Percentiles rank a stretch among this genome's conserved stretches.
Evolutionary conservation across 208 protist species (phyloP).

Genomic region (Crithidia bombi): DNA sequence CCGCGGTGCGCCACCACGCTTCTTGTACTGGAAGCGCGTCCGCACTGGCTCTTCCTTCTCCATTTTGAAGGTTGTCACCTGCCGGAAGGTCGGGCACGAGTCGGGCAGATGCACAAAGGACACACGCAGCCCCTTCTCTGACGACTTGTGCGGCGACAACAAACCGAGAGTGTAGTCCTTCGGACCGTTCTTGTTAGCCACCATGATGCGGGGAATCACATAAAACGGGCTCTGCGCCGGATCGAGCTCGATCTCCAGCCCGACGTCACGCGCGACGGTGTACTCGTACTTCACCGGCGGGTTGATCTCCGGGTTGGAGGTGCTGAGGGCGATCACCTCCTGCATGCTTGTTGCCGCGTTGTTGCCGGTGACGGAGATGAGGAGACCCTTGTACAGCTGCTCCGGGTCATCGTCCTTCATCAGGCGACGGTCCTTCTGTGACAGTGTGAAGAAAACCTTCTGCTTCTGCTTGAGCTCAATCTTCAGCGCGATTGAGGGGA

Average conservation of each 20-base stretch:
- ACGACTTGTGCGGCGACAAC: constrained; percentile 32
- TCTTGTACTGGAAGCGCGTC: constrained; percentile 53
- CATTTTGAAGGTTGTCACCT: constrained; percentile 24
- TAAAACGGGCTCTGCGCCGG: constrained; percentile 54
- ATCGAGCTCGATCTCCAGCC: constrained; percentile 52
- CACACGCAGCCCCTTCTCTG: constrained; percentile 25
- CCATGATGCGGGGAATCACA: constrained; percentile 47
- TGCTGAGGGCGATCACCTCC: constrained; percentile 30
- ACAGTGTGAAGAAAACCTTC: constrained; percentile 47
- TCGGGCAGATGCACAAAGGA: constrained; percentile 45
- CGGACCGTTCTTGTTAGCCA: constrained; percentile 25
- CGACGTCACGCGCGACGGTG: constrained; percentile 49
- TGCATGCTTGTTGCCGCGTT: constrained; percentile 23
- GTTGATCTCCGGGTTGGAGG: constrained; percentile 31
- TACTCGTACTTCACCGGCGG: constrained; percentile 44
- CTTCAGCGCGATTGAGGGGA: constrained; percentile 55
- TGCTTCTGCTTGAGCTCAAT: constrained; percentile 31
- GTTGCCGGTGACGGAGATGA: constrained; percentile 41
- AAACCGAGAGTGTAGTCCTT: constrained; percentile 42
- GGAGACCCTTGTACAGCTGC: constrained; percentile 45
- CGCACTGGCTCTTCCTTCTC: constrained; percentile 15
- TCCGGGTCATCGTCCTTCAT: constrained; percentile 40
- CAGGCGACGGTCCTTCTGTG: constrained; percentile 67
- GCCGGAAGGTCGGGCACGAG: constrained; percentile 37
- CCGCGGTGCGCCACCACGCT: constrained; percentile 27